A percentile compares a stretch with the other conserved stretches of the same genome.
phyloP scores from a whole-genome alignment of 1,139 yeast genomes.

The Pichia sp. region DNA sequence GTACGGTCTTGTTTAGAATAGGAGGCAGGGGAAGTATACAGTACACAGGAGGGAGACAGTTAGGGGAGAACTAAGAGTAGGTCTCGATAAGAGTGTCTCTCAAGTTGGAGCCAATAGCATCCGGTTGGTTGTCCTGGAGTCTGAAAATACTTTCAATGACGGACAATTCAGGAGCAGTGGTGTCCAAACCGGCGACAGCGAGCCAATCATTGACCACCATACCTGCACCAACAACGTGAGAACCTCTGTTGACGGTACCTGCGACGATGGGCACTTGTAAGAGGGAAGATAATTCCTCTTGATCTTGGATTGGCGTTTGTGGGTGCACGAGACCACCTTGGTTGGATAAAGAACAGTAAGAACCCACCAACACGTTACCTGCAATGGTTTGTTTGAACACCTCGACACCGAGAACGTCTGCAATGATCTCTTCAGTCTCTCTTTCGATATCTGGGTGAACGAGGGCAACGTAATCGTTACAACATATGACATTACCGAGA shows the following conservation, averaged over 20 bases:
- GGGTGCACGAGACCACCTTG: slow-evolving; percentile 99
- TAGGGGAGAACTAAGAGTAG: slow-evolving; percentile 37
- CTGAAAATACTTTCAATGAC: slow-evolving; percentile 95
- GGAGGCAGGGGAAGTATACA: background rate
- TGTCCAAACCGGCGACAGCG: slow-evolving; percentile 93
- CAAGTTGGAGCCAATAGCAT: slow-evolving; percentile 71
- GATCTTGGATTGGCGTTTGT: slow-evolving; percentile 94
- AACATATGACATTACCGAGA: slow-evolving; percentile 94
- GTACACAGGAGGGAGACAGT: background rate
- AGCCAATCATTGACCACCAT: slow-evolving; percentile 98
- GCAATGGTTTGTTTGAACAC: slow-evolving; percentile 99
- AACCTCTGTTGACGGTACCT: slow-evolving; percentile 98
- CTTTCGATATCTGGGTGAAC: slow-evolving; percentile 99
- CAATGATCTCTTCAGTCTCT: slow-evolving; percentile 97
- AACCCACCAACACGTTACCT: slow-evolving; percentile 95
- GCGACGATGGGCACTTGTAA: slow-evolving; percentile 98
- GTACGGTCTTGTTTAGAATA: no score
- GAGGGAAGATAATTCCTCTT: slow-evolving; percentile 92
- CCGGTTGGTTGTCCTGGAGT: slow-evolving; percentile 84
- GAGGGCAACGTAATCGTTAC: slow-evolving; percentile 97
- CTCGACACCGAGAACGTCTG: slow-evolving; percentile 98
- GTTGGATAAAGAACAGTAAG: slow-evolving; percentile 89
- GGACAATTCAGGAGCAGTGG: slow-evolving; percentile 97
- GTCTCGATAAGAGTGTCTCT: slow-evolving; percentile 91
- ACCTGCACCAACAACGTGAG: slow-evolving; percentile 97